Evolutionary conservation across 2,329 filamentous ascomycete genomes (phyloP), one percentile per base, ranked within the genome.

Genomic region (Fusarium odoratissimum): DNA sequence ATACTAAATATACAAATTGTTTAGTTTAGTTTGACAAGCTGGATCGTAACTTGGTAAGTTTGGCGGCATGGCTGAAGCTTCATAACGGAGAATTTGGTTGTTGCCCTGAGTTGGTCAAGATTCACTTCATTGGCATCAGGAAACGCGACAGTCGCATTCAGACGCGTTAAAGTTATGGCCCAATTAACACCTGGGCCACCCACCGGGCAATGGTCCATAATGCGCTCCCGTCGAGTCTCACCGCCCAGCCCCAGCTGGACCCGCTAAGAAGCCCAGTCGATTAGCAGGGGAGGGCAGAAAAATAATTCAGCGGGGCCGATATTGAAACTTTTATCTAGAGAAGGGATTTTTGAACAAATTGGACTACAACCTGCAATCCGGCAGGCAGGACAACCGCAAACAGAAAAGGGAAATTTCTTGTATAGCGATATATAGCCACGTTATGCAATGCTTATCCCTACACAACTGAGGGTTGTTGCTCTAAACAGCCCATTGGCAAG

Each of bases 401-500:
- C 28, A 28, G 23, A 59, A 52, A 52, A 59, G 28, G 67, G 25
- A 28, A 40, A 17, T n/a, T 38, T 42, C 44, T 48, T 71, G 45
- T 35, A 25, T 38, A 38, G 49, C 48, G 44, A 33, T 46, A 49
- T 51, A 46, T 33, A 49, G 51, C 57, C 62, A 60, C 64, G 48
- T 54, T 64, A 77, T 79, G 75, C 75, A 35, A 82, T 82, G 80
- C 69, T 79, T 56, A 67, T 60, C 57, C 70, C 74, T 59, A 58
- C 57, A 19, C 74, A 74, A 58, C 56, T 75, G 42, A 76, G 74
- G 55, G 72, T 65, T 44, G 60, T 48, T 42, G 74, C 78, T 65
- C 67, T 77, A 25, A 72, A 57, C 12, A 60, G 69, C 41, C 71
- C 75, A 10, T 51, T 77, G n/a, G 46, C 64, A 23, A 52, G 40